A percentile compares a stretch with the other conserved stretches of the same genome.
phyloP scores from a whole-genome alignment of 78 protist genomes.

The Capsaspora owczarzaki region DNA sequence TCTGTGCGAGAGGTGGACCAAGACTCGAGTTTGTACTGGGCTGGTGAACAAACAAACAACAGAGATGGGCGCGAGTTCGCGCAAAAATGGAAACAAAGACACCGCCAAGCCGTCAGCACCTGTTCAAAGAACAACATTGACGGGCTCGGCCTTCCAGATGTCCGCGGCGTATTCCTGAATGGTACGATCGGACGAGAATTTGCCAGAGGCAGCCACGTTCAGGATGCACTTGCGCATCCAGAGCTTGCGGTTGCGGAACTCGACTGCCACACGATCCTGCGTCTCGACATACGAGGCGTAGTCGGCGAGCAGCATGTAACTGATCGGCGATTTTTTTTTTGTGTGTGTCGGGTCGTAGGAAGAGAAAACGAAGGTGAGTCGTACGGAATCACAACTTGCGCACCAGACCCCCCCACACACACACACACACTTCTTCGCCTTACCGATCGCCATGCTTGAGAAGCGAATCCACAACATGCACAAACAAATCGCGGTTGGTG shows the following conservation, averaged over 20 bases:
- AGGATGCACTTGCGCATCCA: slow-evolving; percentile 17
- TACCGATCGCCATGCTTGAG: not conserved
- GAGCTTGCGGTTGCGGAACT: slow-evolving; percentile 2
- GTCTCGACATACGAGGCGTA: slow-evolving; percentile 23
- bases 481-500: not conserved
- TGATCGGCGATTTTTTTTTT: not conserved
- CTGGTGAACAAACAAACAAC: no score
- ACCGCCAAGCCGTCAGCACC: no score
- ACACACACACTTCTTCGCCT: no score
- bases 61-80: no score
- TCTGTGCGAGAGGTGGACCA: no score
- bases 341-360: not conserved
- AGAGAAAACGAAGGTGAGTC: not conserved
- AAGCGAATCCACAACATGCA: not conserved
- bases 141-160: slow-evolving; percentile 75
- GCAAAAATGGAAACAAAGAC: no score
- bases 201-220: slow-evolving; percentile 42
- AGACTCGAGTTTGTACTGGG: no score
- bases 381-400: no score
- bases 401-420: no score
- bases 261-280: slow-evolving; percentile 15
- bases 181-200: slow-evolving; percentile 84
- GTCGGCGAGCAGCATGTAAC: slow-evolving; percentile 15
- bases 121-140: no score
- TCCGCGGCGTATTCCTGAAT: slow-evolving; percentile 80